Conservation (phyloP, 805 yeast species). For the Vanderwaltozyma tropicalis region DNA sequence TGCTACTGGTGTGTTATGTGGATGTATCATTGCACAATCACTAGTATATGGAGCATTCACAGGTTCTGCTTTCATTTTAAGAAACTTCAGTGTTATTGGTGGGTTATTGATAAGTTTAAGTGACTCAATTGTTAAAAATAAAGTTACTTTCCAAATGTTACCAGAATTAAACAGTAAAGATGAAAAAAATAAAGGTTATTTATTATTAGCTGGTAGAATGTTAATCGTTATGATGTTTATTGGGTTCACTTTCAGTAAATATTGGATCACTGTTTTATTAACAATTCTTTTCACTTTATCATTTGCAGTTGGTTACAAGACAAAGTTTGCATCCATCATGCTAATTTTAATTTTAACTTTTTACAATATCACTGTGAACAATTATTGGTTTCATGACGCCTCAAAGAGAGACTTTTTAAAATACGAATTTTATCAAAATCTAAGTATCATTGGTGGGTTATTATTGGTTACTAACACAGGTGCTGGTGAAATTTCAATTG, state of each 20-base stretch:
- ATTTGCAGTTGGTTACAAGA: slow-evolving; percentile 86
- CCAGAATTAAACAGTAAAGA: slow-evolving; percentile 55
- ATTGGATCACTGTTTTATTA: slow-evolving; percentile 56
- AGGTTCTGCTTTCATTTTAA: slow-evolving; percentile 70
- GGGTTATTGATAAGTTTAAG: slow-evolving; percentile 81
- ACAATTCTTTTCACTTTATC: slow-evolving; percentile 65
- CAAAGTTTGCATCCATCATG: slow-evolving; percentile 72
- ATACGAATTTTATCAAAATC: slow-evolving; percentile 89
- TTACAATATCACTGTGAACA: slow-evolving; percentile 72
- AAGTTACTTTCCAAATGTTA: slow-evolving; percentile 40
- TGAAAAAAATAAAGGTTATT: slow-evolving; percentile 54
- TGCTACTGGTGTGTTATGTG: slow-evolving; percentile 59
- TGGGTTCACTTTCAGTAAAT: slow-evolving; percentile 69
- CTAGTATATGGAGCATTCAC: slow-evolving; percentile 77
- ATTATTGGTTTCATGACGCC: slow-evolving; percentile 73
- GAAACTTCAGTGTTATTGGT: slow-evolving; percentile 85
- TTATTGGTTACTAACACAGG: slow-evolving; percentile 87
- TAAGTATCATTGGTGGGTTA: slow-evolving; percentile 91
- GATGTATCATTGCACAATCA: slow-evolving; percentile 75
- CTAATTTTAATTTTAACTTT: slow-evolving; percentile 57
- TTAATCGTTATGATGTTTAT: slow-evolving; percentile 75
- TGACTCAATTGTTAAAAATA: slow-evolving; percentile 72
- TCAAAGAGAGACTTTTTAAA: slow-evolving; percentile 75
- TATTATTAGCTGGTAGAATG: slow-evolving; percentile 78
- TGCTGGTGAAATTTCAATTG: slow-evolving; percentile 88